phyloP scores from a whole-genome alignment of 139 green algal species.

The Chlorella sorokiniana region DNA sequence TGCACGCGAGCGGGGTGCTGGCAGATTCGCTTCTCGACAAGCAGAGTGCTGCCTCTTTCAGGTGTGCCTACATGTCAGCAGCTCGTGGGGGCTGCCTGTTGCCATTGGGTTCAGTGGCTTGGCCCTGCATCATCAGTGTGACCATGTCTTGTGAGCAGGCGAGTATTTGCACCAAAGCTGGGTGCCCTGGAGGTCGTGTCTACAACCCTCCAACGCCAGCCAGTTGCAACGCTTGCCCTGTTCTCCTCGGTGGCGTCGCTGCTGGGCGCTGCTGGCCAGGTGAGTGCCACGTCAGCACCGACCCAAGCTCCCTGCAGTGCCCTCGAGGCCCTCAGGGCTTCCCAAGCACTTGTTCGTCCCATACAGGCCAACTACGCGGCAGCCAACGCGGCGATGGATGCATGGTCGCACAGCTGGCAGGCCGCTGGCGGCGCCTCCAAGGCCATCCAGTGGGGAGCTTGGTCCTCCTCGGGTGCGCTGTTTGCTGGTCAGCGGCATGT shows the following conservation, averaged over 20 bases:
- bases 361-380: conserved; percentile 63
- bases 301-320: no score
- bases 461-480: conserved; percentile 52
- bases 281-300: no score
- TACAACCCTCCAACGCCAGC: conserved; percentile 8
- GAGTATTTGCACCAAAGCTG: conserved; percentile 67
- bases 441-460: conserved; percentile 83
- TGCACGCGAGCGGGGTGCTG: conserved; percentile 79
- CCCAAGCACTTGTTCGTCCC: background rate
- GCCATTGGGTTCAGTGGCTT: no score
- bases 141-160: background rate
- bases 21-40: conserved; percentile 66
- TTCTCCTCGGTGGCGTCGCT: conserved; percentile 84
- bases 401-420: conserved; percentile 16
- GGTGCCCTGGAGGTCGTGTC: conserved; percentile 11
- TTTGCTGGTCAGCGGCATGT: background rate
- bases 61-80: background rate
- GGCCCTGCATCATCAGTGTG: background rate
- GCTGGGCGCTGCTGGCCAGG: conserved; percentile 80
- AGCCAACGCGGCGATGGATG: conserved; percentile 74
- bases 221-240: conserved; percentile 44
- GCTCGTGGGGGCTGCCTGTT: background rate
- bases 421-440: conserved; percentile 49
- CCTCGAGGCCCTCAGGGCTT: no score
- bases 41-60: conserved; percentile 49